Evolutionary conservation across 352 stramenopile genomes (phyloP).

Genomic region (Peronospora tabacina): DNA sequence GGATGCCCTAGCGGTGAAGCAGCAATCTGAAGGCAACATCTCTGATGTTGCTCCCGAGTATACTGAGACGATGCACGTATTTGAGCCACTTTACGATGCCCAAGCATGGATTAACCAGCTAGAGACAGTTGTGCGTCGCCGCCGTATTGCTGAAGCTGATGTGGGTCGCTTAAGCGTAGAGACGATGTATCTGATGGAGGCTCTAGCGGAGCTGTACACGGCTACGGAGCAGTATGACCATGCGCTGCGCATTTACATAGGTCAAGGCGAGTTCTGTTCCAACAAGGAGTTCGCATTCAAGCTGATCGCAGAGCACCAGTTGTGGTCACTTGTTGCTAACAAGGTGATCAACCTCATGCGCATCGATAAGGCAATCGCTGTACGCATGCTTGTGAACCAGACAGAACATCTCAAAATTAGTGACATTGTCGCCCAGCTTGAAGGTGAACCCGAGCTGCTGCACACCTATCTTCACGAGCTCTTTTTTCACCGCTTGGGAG

Average conservation of each 20-base stretch:
- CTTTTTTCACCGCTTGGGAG: slow-evolving; percentile 52
- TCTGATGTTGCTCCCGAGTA: slow-evolving; percentile 52
- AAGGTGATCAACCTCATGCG: slow-evolving; percentile 75
- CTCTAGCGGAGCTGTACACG: slow-evolving; percentile 73
- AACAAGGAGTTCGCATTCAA: slow-evolving; percentile 85
- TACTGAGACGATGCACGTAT: slow-evolving; percentile 54
- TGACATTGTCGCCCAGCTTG: slow-evolving; percentile 70
- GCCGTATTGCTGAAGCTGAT: slow-evolving; percentile 59
- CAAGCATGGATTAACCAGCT: slow-evolving; percentile 79
- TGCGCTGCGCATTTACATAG: slow-evolving; percentile 78
- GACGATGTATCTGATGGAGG: slow-evolving; percentile 77
- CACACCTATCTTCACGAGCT: slow-evolving; percentile 76
- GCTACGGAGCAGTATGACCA: slow-evolving; percentile 77
- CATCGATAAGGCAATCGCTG: slow-evolving; percentile 57
- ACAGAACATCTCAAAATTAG: slow-evolving; percentile 72
- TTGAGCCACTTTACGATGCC: slow-evolving; percentile 73
- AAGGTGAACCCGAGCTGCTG: slow-evolving; percentile 47
- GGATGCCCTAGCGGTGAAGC: slow-evolving; percentile 19
- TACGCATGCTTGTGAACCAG: slow-evolving; percentile 77
- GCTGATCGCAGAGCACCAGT: slow-evolving; percentile 73
- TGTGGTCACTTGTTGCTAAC: slow-evolving; percentile 70
- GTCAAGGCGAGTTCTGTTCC: slow-evolving; percentile 72
- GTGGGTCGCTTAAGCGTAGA: slow-evolving; percentile 58
- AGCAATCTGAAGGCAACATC: slow-evolving; percentile 15
- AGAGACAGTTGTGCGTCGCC: slow-evolving; percentile 58